phyloP scores from a whole-genome alignment of 352 stramenopile species.

The Globisporangium lucens region DNA sequence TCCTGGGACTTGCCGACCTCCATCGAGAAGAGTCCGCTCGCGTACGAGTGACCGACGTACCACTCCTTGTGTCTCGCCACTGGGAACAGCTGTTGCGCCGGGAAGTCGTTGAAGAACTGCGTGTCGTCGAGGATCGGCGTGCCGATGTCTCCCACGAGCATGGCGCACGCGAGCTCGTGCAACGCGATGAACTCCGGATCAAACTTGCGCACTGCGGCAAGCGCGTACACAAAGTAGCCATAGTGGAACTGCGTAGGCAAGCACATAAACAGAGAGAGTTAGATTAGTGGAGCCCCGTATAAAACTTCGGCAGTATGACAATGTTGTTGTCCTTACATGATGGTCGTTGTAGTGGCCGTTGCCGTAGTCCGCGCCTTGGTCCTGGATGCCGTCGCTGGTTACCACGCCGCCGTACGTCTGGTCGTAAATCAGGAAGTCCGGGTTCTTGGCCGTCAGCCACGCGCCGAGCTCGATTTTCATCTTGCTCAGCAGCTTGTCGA shows the following conservation, averaged over 20 bases:
- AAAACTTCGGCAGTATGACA: background rate
- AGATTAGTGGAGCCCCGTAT: background rate
- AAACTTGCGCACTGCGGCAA: constrained; percentile 73
- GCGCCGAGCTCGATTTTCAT: constrained; percentile 50
- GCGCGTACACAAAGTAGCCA: constrained; percentile 89
- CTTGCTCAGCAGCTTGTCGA: constrained; percentile 45
- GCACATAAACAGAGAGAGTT: constrained; percentile 4
- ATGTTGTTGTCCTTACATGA: constrained; percentile 38
- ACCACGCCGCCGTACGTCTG: constrained; percentile 90
- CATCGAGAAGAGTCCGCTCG: constrained; percentile 94
- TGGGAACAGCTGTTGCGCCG: constrained; percentile 68
- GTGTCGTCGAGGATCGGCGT: constrained; percentile 44
- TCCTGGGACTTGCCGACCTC: constrained; percentile 95
- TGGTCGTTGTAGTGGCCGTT: constrained; percentile 90
- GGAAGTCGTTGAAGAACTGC: constrained; percentile 52
- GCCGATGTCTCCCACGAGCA: constrained; percentile 72
- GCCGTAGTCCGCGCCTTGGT: constrained; percentile 69
- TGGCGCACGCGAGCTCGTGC: constrained; percentile 46
- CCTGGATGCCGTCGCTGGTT: constrained; percentile 75
- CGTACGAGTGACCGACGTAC: constrained; percentile 96
- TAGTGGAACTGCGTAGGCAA: constrained; percentile 90
- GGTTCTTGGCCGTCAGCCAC: constrained; percentile 66
- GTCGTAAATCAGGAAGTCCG: constrained; percentile 89
- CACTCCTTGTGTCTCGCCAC: constrained; percentile 93
- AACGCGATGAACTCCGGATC: constrained; percentile 65